Percentiles rank a stretch among this genome's conserved stretches.
Evolutionary conservation across 1,284 basidiomycete species (phyloP).

Genomic region (Vanrija sp.): DNA sequence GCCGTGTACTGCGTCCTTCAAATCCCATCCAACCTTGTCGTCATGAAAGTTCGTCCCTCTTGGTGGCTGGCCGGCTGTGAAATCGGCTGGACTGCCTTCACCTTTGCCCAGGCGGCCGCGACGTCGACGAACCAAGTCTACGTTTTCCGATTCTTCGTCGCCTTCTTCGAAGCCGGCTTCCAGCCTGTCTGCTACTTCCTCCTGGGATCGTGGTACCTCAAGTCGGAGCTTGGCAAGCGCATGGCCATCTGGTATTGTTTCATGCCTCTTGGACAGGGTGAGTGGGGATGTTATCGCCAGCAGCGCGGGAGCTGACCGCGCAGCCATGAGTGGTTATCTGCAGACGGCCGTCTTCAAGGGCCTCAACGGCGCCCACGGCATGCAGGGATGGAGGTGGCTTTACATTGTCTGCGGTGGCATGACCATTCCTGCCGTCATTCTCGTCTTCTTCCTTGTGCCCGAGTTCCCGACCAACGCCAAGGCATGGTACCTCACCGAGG

Average conservation of each 20-base stretch:
- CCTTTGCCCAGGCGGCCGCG: conserved; percentile 11
- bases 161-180: conserved; percentile 22
- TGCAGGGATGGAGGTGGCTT: conserved; percentile 40
- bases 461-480: conserved; percentile 24
- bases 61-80: conserved; percentile 2
- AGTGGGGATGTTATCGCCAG: background rate
- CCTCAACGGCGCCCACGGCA: conserved; percentile 31
- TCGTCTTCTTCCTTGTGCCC: conserved; percentile 20
- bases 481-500: conserved; percentile 22
- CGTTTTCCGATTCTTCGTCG: conserved; percentile 23
- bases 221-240: conserved; percentile 25
- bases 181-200: conserved; percentile 24
- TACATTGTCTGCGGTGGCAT: conserved; percentile 23
- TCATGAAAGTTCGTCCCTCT: conserved; percentile 7
- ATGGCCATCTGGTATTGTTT: conserved; percentile 25
- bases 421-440: conserved; percentile 13
- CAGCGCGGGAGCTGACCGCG: too few relatives aligned
- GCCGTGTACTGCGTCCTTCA: conserved; percentile 12
- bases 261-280: too few relatives aligned
- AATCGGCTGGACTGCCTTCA: conserved; percentile 12
- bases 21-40: conserved; percentile 6
- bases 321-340: conserved; percentile 30
- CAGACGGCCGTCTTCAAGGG: conserved; percentile 26
- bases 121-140: conserved; percentile 7
- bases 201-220: conserved; percentile 27